phyloP scores from a whole-genome alignment of 2,329 filamentous ascomycete genomes.

The Diatrype stigma region DNA sequence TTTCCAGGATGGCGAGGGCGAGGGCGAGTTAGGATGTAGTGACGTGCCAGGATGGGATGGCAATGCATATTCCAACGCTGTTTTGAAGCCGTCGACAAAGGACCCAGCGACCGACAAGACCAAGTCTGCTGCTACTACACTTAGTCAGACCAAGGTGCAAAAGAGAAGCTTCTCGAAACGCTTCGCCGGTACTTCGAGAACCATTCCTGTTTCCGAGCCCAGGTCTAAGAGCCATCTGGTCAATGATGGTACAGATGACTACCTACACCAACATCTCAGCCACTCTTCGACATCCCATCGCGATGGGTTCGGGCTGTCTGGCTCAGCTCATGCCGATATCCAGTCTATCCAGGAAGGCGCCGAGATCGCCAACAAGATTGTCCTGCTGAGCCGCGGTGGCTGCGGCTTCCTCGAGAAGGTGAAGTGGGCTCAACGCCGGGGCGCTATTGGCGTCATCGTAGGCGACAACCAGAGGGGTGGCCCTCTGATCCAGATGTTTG shows the following conservation, averaged over 20 bases:
- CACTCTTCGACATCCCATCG: conserved; percentile 27
- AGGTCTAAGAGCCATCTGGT: conserved; percentile 30
- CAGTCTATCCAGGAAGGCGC: conserved; percentile 87
- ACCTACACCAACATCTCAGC: conserved; percentile 59
- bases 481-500: conserved; percentile 94
- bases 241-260: conserved; percentile 80
- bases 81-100: conserved; percentile 37
- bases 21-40: conserved; percentile 89
- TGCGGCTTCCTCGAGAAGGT: conserved; percentile 97
- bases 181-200: conserved; percentile 26
- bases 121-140: conserved; percentile 24
- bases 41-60: conserved; percentile 85
- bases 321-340: conserved; percentile 73
- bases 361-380: conserved; percentile 90
- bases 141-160: conserved; percentile 29
- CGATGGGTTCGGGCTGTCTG: conserved; percentile 30
- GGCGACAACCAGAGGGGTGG: conserved; percentile 90
- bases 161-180: conserved; percentile 32
- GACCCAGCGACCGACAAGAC: conserved; percentile 21
- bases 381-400: conserved; percentile 84
- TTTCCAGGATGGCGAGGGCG: conserved; percentile 57
- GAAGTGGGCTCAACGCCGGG: conserved; percentile 91
- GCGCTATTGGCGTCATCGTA: conserved; percentile 85
- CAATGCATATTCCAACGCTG: conserved; percentile 36
- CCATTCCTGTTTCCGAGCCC: conserved; percentile 18